Evolutionary conservation across 495 filamentous ascomycete species (phyloP).

Genomic region (Pseudoneurospora amorphoporcata): DNA sequence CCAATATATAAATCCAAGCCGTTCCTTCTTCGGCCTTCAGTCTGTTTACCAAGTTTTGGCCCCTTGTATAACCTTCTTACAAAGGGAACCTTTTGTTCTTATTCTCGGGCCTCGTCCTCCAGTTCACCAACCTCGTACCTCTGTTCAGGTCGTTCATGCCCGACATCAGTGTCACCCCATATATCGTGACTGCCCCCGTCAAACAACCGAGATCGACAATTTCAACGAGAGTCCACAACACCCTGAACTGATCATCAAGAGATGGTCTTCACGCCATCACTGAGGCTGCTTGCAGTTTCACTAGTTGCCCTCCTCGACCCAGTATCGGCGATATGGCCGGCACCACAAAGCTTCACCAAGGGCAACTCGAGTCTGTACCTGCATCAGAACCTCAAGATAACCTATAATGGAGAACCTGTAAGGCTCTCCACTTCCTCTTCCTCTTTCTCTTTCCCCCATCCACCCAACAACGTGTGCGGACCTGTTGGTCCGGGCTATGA

Average conservation of each 20-base stretch:
- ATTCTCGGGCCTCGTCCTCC: not conserved
- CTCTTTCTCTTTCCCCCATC: not conserved
- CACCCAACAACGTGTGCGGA: not conserved
- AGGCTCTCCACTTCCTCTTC: constrained; percentile 20
- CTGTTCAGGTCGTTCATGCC: not conserved
- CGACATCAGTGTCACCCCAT: not conserved
- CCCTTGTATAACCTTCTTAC: not conserved
- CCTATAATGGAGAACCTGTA: constrained; percentile 47
- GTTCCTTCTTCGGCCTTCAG: not conserved
- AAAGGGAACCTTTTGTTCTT: not conserved
- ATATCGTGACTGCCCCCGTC: not conserved
- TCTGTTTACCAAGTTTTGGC: not conserved
- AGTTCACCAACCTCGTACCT: not conserved
- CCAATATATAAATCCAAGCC: not conserved
- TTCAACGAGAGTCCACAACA: not conserved
- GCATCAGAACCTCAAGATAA: constrained; percentile 37
- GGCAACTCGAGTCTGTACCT: constrained; percentile 49
- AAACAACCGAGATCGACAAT: not conserved
- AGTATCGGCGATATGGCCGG: constrained; percentile 49
- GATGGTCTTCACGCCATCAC: not conserved
- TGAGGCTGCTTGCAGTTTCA: constrained; percentile 19
- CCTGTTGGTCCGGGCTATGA: not conserved
- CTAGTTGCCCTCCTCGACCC: constrained; percentile 24
- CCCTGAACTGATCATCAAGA: not conserved
- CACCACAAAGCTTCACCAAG: constrained; percentile 39